phyloP scores from a whole-genome alignment of 768 basidiomycete species.

The Cyclocybe aegerita region DNA sequence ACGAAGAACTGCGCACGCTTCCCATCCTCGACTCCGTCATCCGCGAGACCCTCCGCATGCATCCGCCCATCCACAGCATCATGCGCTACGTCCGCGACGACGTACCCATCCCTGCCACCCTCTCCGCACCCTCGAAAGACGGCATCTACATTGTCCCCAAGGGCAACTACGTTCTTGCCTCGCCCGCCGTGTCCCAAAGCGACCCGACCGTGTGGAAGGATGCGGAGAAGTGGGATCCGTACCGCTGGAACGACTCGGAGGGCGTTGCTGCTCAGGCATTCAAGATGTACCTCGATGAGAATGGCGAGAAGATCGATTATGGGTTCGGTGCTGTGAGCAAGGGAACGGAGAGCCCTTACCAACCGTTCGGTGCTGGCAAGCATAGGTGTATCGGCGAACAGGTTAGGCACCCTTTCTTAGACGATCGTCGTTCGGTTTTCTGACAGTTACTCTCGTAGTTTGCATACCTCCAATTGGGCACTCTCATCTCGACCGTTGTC shows the following conservation, averaged over 20 bases:
- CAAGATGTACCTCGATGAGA: conserved; percentile 70
- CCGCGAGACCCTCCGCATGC: conserved; percentile 89
- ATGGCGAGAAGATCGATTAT: conserved; percentile 91
- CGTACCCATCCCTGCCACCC: conserved; percentile 76
- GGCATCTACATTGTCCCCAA: conserved; percentile 82
- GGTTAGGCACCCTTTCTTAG: conserved; percentile 34
- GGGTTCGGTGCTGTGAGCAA: conserved; percentile 96
- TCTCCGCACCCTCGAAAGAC: conserved; percentile 77
- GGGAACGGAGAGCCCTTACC: conserved; percentile 94
- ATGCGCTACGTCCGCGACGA: conserved; percentile 90
- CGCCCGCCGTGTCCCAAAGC: conserved; percentile 82
- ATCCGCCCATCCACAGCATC: conserved; percentile 95
- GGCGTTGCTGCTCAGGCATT: conserved; percentile 81
- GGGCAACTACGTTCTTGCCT: conserved; percentile 88
- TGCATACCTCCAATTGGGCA: conserved; percentile 91
- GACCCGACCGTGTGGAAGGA: conserved; percentile 85
- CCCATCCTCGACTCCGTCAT: conserved; percentile 87
- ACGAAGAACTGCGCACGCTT: conserved; percentile 81
- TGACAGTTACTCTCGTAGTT: conserved; percentile 49
- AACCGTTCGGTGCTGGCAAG: conserved; percentile 96
- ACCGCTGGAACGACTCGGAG: conserved; percentile 82
- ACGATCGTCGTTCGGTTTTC: neutral
- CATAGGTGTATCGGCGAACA: conserved; percentile 95
- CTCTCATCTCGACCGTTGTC: conserved; percentile 76
- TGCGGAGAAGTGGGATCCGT: conserved; percentile 70